Evolutionary conservation across 306 rosid genomes (phyloP).

Genomic region (Corylus americana): DNA sequence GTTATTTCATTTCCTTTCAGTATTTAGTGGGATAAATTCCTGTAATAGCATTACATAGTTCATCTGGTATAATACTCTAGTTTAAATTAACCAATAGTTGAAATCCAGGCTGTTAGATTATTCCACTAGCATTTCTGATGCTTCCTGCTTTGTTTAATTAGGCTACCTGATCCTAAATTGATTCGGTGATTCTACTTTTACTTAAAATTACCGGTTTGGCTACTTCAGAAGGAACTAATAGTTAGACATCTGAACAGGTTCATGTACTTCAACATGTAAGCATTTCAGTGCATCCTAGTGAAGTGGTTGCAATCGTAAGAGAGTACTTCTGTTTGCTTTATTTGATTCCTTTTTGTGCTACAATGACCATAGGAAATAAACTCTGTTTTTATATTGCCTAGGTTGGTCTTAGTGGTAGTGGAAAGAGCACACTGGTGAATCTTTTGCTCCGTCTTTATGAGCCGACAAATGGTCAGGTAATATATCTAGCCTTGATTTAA

Average conservation of each 20-base stretch:
- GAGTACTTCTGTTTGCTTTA: conserved; percentile 24
- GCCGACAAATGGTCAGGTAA: conserved; percentile 94
- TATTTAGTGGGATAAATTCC: no score
- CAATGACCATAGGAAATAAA: conserved; percentile 27
- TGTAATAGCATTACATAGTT: not conserved
- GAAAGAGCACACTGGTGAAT: conserved; percentile 95
- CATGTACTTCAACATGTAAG: conserved; percentile 68
- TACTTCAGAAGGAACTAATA: conserved; percentile 30
- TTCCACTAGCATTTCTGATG: conserved; percentile 6
- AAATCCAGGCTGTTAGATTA: not conserved
- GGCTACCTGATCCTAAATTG: conserved; percentile 21
- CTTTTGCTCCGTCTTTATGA: conserved; percentile 93
- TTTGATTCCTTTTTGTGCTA: conserved; percentile 24
- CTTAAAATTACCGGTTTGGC: conserved; percentile 27
- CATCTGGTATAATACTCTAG: not conserved
- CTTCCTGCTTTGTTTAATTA: conserved; percentile 16
- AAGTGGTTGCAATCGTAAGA: conserved; percentile 96
- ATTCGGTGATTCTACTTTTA: conserved; percentile 9
- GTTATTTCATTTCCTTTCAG: not conserved
- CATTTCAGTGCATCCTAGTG: conserved; percentile 70
- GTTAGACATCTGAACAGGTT: conserved; percentile 53
- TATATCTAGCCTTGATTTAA: conserved; percentile 19
- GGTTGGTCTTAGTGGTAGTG: conserved; percentile 99
- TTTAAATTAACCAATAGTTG: not conserved
- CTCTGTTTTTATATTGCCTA: conserved; percentile 31